Base-by-base conservation (phyloP, 257 asterid genomes). In the Rhazya stricta region DNA sequence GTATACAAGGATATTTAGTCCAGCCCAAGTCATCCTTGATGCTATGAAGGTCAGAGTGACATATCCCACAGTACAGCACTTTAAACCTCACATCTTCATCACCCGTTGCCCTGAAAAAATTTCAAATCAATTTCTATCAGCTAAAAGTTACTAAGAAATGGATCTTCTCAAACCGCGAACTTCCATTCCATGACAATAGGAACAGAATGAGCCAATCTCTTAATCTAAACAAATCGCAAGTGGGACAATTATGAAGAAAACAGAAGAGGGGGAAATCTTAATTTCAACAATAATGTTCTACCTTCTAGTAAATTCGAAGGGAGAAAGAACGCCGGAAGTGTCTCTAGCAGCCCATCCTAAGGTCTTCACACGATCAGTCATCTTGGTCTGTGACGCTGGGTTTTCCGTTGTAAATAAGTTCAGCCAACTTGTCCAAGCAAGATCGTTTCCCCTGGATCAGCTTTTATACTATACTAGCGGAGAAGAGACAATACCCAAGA, bases 281-380 rank as follows among this genome's bases (percentile, higher is more conserved):
- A 53, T 9, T 23, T 9, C 23, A 23, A 23, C 30, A 56, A 6
- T 1, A 3, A 56, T n/a, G 61, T 29, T 10, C 4, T 30, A 81
- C 91, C 89, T 87, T 75, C 85, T 45, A 0, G 87, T 78, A 36
- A 87, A 87, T 27, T 77, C 80, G 75, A 84, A 84, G 7, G 91
- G 89, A 34, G 91, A 84, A 27, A 83, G 76, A 74, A 48, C 7
- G 5, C 89, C 91, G 37, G 87, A 84, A 53, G 81, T 46, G 78
- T 87, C 91, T 70, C 75, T 87, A 7, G 89, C 89, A 18, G 89
- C 87, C 85, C 86, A 87, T 45, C 91, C 91, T 19, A 77, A 84
- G 54, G 79, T 82, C 78, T 81, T 78, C 8, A 82, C 67, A 5
- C 68, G 48, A 25, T 62, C 72, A 43, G 62, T 68, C 53, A 69